Percentiles rank a stretch among this genome's conserved stretches.
These are phyloP conservation scores for Venturia nashicola DNA, from an alignment of 2,329 filamentous ascomycete genomes.

Conservation along the genomic window DNA sequence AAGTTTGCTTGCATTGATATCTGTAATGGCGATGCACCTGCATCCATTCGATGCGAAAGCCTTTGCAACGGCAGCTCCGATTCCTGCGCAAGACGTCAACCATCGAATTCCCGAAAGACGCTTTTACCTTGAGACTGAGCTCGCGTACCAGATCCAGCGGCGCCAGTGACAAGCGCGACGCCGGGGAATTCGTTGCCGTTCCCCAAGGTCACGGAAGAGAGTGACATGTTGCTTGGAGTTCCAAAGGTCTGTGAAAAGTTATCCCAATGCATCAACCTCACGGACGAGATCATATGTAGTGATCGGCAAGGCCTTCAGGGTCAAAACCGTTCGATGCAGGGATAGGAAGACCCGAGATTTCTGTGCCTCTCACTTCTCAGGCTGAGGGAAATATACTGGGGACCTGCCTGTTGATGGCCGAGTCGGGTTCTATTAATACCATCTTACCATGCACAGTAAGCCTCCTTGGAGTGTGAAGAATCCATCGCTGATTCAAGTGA, in stretches of 20 bases:
- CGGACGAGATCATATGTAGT: background rate
- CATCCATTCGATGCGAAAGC: conserved; percentile 41
- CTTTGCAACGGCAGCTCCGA: conserved; percentile 41
- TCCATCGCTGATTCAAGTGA: background rate
- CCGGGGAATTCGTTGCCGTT: conserved; percentile 15
- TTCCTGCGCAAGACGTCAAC: conserved; percentile 28
- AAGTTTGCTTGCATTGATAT: conserved; percentile 33
- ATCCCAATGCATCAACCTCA: conserved; percentile 6
- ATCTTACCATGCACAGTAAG: too few species aligned
- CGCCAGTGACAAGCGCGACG: conserved; percentile 22
- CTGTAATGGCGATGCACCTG: conserved; percentile 40
- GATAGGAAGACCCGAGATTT: background rate
- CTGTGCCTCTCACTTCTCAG: background rate
- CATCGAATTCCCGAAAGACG: background rate
- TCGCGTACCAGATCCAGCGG: conserved; percentile 21
- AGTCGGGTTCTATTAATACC: background rate
- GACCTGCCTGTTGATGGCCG: background rate
- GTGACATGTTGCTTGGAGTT: conserved; percentile 5
- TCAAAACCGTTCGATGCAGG: background rate
- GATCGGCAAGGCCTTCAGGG: background rate
- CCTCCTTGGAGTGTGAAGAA: background rate
- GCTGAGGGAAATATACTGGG: background rate
- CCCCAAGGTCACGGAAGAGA: conserved; percentile 6
- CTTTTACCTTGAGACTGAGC: too few species aligned
- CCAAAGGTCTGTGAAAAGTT: conserved; percentile 5